Base-by-base conservation (phyloP, 2,329 filamentous ascomycete species). In the Sarocladium oryzae region DNA sequence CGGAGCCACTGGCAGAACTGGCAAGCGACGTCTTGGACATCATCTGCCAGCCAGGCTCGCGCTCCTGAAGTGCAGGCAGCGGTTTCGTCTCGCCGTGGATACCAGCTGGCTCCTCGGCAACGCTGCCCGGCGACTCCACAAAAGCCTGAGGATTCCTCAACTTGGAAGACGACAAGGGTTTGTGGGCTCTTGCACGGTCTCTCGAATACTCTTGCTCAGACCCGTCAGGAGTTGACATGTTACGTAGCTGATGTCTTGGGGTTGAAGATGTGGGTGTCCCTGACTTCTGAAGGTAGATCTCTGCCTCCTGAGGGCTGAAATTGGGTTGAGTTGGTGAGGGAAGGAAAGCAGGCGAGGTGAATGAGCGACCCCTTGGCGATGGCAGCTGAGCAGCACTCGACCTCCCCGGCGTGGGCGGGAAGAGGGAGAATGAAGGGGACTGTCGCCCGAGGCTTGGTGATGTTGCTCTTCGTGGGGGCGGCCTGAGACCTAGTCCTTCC, bases 311-410 rank as follows among this genome's bases (percentile, higher is more conserved):
- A 16, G 43, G 26, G 16, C 43, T 48, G 43, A 48, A 48, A 16
- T 48, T 32, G 5, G 28, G 43, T 48, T 48, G 61, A 2, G 63
- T 65, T 1, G 76, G 75, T 4, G 77, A 78, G 3, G 64, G 66
- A 5, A 77, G 60, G 18, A 66, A 62, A 13, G 74, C 75, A 2
- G 79, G 78, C 13, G 76, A 77, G 3, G 80, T 82, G 56, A 79
- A 77, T 2, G 79, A 78, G 24, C 80, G 74, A 18, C 66, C 56
- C 4, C 68, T 70, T 2, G 75, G 67, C 8, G 73, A 69, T 45
- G 15, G 32, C 65, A 54, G 38, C 52, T 61, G n/a, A 57, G 62
- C 10, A 61, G 58, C 3, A 56, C 54, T 24, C 56, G 54, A 10
- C 58, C 55, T 54, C 55, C 55, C 51, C 60, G 65, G 61, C 21